Conservation (phyloP, 768 basidiomycete species). For the Dacryopinax primogenitus region DNA sequence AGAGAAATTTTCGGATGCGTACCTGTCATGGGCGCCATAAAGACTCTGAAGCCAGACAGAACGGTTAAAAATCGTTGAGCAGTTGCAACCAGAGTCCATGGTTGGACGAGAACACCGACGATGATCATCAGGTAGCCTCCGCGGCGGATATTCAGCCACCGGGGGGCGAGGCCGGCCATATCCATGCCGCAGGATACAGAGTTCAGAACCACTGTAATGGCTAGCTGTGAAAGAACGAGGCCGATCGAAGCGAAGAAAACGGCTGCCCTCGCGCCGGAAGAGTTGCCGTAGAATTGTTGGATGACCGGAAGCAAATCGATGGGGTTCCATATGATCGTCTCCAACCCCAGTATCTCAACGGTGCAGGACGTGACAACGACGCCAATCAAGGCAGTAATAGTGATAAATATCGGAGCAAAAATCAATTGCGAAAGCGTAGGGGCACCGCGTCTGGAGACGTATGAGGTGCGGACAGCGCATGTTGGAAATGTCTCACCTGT, state of each 20-base stretch:
- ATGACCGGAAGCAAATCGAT: slow-evolving; percentile 5
- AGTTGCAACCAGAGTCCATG: slow-evolving; percentile 9
- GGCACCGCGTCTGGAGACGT: neutral
- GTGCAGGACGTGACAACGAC: slow-evolving; percentile 8
- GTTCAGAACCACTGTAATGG: slow-evolving; percentile 11
- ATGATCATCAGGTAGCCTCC: slow-evolving; percentile 7
- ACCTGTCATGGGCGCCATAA: neutral
- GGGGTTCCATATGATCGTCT: neutral
- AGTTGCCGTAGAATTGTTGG: neutral
- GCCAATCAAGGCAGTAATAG: slow-evolving; percentile 7
- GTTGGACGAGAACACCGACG: slow-evolving; percentile 9
- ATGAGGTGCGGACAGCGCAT: neutral
- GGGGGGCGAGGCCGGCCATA: neutral
- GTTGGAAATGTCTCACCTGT: neutral
- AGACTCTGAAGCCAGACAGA: slow-evolving; percentile 10
- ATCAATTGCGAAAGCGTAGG: slow-evolving; percentile 6
- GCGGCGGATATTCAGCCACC: slow-evolving; percentile 5
- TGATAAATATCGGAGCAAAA: slow-evolving; percentile 8
- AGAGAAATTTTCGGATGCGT: neutral
- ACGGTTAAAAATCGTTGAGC: slow-evolving; percentile 9
- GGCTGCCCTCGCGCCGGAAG: neutral
- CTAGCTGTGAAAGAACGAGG: neutral
- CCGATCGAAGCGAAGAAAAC: slow-evolving; percentile 11
- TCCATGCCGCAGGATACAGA: slow-evolving; percentile 11
- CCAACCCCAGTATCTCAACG: neutral